Evolutionary conservation across 73 alveolate species (phyloP), one percentile per base, ranked within the genome.

Genomic region (Paramecium pentaurelia): DNA sequence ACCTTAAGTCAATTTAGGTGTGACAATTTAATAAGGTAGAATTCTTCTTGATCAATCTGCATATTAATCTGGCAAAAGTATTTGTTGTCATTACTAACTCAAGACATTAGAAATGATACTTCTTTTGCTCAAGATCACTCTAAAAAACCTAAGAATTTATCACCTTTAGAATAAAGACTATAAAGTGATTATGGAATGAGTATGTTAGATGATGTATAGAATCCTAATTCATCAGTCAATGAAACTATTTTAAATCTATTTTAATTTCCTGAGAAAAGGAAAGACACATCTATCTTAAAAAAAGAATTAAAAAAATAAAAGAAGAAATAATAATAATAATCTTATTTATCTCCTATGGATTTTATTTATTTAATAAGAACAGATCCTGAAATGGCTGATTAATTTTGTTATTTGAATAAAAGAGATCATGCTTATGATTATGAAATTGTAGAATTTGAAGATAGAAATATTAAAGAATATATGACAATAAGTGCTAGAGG

Each of bases 401-500:
- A 96, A n/a, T 97, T 97, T 92, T 95, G 98, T 93, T 97, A 97
- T 77, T 93, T 97, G 54, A 95, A 96, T 93, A 93, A 95, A 86
- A 83, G 86, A 70, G 97, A 95, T 11, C 97, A 97, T 80, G 94
- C 95, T 64, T 97, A 97, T 71, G 99, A 97, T 32, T 97, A 95
- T 88, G 94, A 96, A 73, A 92, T 97, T n/a, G 99, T 97, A 8
- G 98, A 97, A n/a, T 97, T 97, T 80, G 95, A 93, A 28, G 96
- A 95, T n/a, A 84, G 93, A 37, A 92, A 97, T 28, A 58, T 59
- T 4, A 93, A 77, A 18, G 99, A 97, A 71, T 97, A 97, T 92
- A 93, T 97, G 97, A 97, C 99, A 4, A 95, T 97, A 32, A 83
- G 96, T 86, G 91, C 96, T 4, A 93, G 98, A 45, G 99, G 99